Evolutionary conservation across 2,329 filamentous ascomycete species (phyloP).

Genomic region (Colletotrichum sp.): DNA sequence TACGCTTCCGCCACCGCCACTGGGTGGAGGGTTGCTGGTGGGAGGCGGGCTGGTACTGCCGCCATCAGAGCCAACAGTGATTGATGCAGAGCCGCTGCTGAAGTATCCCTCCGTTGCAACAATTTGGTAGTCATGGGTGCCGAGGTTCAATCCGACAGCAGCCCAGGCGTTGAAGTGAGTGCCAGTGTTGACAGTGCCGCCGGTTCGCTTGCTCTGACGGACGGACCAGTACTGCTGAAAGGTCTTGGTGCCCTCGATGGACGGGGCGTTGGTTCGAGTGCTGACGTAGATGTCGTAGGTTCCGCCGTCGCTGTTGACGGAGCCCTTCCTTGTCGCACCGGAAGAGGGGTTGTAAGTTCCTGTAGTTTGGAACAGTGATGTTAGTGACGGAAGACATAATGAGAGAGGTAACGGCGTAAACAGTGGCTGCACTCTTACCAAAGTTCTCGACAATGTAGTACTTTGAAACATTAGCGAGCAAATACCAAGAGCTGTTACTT

Average conservation of each 20-base stretch:
- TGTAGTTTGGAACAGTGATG: not conserved
- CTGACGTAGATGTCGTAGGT: conserved; percentile 57
- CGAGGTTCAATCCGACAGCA: conserved; percentile 51
- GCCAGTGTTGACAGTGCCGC: conserved; percentile 56
- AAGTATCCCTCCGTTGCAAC: conserved; percentile 55
- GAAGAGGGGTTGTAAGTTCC: conserved; percentile 18
- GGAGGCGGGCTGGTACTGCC: conserved; percentile 5
- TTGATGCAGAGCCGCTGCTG: conserved; percentile 30
- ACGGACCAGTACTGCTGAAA: conserved; percentile 60
- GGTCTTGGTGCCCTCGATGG: conserved; percentile 57
- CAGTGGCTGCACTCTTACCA: not conserved
- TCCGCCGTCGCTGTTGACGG: conserved; percentile 55
- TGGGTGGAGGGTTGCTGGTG: not conserved
- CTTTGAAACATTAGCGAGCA: not conserved
- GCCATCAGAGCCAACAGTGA: conserved; percentile 21
- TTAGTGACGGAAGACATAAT: not conserved
- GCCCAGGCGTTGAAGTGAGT: conserved; percentile 62
- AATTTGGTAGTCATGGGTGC: conserved; percentile 58
- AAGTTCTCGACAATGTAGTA: conserved; percentile 18
- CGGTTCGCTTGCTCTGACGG: conserved; percentile 52
- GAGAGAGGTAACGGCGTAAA: too few relatives aligned
- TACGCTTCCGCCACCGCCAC: not conserved
- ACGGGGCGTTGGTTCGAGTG: conserved; percentile 55
- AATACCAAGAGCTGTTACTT: not conserved
- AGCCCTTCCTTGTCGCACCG: conserved; percentile 46